A percentile compares a stretch with the other conserved stretches of the same genome.
Conservation (phyloP, 768 basidiomycete species). For the Panellus pusillus region DNA sequence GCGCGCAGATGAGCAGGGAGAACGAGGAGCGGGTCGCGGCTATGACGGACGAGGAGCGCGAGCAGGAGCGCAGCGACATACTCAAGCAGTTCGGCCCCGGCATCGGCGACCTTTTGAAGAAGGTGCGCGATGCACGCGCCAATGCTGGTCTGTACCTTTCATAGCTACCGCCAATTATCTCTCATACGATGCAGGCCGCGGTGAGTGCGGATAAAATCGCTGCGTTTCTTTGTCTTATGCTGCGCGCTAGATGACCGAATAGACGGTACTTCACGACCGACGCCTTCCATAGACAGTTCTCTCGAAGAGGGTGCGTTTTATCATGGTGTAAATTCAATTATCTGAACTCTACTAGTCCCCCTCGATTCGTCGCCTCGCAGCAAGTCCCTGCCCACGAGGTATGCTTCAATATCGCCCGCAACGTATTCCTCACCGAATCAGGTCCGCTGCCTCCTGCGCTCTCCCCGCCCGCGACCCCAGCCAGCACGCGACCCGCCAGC, state of each 20-base stretch:
- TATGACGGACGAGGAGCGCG: constrained; percentile 74
- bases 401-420: background rate
- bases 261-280: background rate
- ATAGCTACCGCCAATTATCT: background rate
- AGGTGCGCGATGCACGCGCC: constrained; percentile 50
- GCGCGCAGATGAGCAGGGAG: constrained; percentile 60
- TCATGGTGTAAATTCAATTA: background rate
- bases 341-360: background rate
- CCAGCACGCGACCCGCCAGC: constrained; percentile 60
- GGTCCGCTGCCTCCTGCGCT: constrained; percentile 48
- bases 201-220: background rate
- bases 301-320: background rate
- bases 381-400: background rate
- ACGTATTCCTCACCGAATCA: constrained; percentile 23
- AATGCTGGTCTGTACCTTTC: constrained; percentile 12
- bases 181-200: background rate
- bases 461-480: constrained; percentile 30
- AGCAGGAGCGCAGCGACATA: constrained; percentile 64
- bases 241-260: too few species aligned
- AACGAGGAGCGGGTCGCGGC: constrained; percentile 59
- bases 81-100: constrained; percentile 70
- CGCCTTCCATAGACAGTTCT: background rate
- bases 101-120: constrained; percentile 60
- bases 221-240: too few species aligned
- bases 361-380: constrained; percentile 1